These are phyloP conservation scores for Ceriops tagal DNA, from an alignment of 345 rosid genomes.

Conservation along the genomic window DNA sequence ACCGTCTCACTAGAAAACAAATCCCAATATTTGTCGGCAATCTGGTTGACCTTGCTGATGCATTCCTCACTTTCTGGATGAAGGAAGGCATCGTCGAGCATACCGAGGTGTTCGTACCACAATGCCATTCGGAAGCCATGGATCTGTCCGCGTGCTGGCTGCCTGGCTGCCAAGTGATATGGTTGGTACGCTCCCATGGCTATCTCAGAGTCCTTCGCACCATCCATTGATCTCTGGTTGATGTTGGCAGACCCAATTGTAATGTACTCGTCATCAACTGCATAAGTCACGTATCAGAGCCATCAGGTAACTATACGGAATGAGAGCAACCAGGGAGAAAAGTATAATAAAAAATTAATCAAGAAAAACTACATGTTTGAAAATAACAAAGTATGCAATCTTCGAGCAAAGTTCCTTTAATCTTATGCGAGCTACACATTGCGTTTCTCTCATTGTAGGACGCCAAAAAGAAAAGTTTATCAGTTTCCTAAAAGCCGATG, in stretches of 20 bases:
- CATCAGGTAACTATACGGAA: neutral
- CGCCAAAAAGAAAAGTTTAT: no score
- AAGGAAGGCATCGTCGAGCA: conserved; percentile 78
- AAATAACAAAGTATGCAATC: no score
- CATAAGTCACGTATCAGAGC: conserved; percentile 8
- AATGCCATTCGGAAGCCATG: conserved; percentile 94
- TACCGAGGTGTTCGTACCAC: conserved; percentile 97
- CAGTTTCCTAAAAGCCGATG: no score
- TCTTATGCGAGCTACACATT: no score
- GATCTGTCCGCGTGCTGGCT: conserved; percentile 87
- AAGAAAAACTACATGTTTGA: no score
- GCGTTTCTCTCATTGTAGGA: no score
- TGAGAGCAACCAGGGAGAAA: neutral
- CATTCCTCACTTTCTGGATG: conserved; percentile 66
- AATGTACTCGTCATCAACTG: conserved; percentile 98
- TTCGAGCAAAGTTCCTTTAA: no score
- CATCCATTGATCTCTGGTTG: conserved; percentile 98
- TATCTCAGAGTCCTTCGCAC: conserved; percentile 96
- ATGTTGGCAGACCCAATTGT: conserved; percentile 96
- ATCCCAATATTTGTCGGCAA: conserved; percentile 92
- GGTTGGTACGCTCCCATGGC: conserved; percentile 99
- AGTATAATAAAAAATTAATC: no score
- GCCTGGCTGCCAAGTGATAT: conserved; percentile 61
- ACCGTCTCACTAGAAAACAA: conserved; percentile 72
- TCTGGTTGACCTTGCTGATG: conserved; percentile 61